Evolutionary conservation across 495 filamentous ascomycete genomes (phyloP).

Genomic region (Apodospora peruviana): DNA sequence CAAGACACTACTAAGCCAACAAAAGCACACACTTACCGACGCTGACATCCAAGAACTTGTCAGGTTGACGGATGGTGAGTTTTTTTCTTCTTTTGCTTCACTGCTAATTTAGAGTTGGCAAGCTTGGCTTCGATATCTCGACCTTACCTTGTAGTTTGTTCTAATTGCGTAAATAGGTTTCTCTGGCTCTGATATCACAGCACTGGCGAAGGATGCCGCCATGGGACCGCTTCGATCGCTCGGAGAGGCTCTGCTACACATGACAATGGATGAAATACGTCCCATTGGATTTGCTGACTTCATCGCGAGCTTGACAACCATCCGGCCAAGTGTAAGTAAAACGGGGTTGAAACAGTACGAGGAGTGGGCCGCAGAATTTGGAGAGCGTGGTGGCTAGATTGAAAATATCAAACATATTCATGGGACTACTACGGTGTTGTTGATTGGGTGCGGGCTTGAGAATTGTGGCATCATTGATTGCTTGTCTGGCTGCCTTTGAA

Average conservation of each 20-base stretch:
- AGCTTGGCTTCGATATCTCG: background rate
- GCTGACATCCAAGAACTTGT: constrained; percentile 73
- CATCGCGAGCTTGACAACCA: constrained; percentile 73
- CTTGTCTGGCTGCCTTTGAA: no score
- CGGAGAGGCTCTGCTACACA: constrained; percentile 83
- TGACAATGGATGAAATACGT: constrained; percentile 89
- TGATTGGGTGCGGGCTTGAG: no score
- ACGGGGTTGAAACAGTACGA: constrained; percentile 82
- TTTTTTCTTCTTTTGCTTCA: background rate
- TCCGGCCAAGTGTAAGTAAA: constrained; percentile 85
- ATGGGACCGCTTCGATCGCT: constrained; percentile 94
- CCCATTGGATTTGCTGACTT: constrained; percentile 83
- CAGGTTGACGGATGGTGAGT: constrained; percentile 76
- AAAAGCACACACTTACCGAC: constrained; percentile 75
- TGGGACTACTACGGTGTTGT: no score
- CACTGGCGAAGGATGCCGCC: constrained; percentile 93
- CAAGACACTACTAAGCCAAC: constrained; percentile 70
- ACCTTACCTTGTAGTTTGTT: background rate
- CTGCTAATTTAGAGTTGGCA: background rate
- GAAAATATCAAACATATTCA: background rate
- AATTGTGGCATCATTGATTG: no score
- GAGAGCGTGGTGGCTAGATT: constrained; percentile 87
- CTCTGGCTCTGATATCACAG: constrained; percentile 95
- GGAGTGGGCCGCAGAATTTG: constrained; percentile 90
- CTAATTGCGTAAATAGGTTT: constrained; percentile 60